A percentile compares a stretch with the other conserved stretches of the same genome.
These are phyloP conservation scores for Vanrija humicola DNA, from an alignment of 1,284 basidiomycete genomes.

Conservation along the genomic window DNA sequence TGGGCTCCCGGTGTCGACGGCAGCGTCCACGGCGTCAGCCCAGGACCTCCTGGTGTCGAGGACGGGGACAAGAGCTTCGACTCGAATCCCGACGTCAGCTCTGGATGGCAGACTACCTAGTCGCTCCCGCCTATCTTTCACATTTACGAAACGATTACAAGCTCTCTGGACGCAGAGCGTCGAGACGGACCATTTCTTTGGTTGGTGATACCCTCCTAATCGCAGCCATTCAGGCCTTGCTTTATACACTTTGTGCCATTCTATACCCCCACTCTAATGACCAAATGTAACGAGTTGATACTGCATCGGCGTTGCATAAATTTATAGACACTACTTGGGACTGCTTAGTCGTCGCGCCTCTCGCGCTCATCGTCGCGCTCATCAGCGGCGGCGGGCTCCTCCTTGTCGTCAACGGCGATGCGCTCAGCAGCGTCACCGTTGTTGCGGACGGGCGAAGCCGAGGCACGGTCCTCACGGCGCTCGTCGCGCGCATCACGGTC, in stretches of 20 bases:
- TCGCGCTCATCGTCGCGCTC: conserved; percentile 14
- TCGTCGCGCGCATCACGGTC: conserved; percentile 19
- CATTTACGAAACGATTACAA: no score
- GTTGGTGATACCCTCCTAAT: no score
- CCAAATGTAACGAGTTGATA: not conserved
- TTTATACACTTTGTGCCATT: no score
- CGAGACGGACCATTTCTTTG: no score
- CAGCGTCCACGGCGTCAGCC: not conserved
- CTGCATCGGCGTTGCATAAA: not conserved
- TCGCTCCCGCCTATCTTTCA: no score
- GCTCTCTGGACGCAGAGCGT: no score
- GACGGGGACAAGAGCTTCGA: no score
- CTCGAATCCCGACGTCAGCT: no score
- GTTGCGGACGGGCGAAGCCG: conserved; percentile 4
- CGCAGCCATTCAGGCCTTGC: no score
- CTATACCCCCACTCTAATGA: no score
- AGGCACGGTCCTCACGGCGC: conserved; percentile 3
- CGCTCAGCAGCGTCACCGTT: not conserved
- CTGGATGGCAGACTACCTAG: no score
- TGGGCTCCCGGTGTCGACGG: not conserved
- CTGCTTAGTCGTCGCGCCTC: conserved; percentile 17
- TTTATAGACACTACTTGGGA: conserved; percentile 1
- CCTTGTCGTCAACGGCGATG: conserved; percentile 3
- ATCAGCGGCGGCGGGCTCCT: not conserved
- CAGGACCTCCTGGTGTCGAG: not conserved